A percentile compares a stretch with the other conserved stretches of the same genome.
Conservation (phyloP, 73 alveolate species). For the Tetrahymena elliotti region DNA sequence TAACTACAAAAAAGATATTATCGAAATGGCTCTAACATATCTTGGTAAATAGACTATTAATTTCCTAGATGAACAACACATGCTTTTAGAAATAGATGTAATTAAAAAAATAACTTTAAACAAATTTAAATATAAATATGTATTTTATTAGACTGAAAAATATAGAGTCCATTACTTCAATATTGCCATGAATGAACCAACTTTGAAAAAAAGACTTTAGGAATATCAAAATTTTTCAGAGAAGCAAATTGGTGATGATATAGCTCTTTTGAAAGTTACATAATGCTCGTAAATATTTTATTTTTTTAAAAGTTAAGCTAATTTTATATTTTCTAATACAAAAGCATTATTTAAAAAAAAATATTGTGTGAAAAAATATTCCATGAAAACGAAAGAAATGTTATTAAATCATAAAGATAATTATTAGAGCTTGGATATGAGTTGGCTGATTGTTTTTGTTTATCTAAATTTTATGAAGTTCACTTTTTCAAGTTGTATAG, state of each 20-base stretch:
- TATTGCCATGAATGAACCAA: background rate
- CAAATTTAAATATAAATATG: background rate
- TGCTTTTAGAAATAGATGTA: background rate
- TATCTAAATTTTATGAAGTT: background rate
- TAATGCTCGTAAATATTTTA: background rate
- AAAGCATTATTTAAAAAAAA: background rate
- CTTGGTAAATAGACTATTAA: background rate
- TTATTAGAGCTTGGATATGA: background rate
- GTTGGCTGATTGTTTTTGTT: background rate
- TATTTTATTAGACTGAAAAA: background rate
- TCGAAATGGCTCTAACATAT: background rate
- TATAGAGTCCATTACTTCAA: background rate
- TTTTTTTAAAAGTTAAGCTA: background rate
- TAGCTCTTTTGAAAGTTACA: background rate
- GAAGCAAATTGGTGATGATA: background rate
- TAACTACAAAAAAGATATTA: background rate
- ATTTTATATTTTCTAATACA: background rate
- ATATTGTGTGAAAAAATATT: background rate
- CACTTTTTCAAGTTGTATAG: background rate
- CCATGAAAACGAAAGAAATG: background rate
- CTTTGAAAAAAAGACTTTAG: background rate
- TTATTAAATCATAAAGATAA: background rate
- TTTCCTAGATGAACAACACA: background rate
- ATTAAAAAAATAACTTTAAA: background rate
- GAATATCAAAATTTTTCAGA: background rate